phyloP scores from a whole-genome alignment of 495 filamentous ascomycete genomes.

The Poronia punctata region DNA sequence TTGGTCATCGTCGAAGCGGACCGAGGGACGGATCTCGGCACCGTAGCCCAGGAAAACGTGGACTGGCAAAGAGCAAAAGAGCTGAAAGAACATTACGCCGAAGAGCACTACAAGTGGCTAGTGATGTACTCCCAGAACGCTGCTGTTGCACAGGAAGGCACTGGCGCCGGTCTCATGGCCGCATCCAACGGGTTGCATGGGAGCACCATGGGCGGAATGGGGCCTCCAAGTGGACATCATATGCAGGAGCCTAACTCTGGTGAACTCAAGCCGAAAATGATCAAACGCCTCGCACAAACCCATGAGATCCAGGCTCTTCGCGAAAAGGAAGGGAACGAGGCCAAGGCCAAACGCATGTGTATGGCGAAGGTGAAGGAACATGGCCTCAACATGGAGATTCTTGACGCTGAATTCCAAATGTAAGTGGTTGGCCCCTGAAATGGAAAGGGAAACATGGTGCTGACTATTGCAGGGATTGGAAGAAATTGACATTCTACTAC shows the following conservation, averaged over 20 bases:
- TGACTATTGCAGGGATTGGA: conserved; percentile 75
- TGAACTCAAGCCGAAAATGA: conserved; percentile 90
- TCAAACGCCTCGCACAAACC: conserved; percentile 83
- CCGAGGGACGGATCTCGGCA: conserved; percentile 89
- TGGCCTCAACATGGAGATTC: conserved; percentile 93
- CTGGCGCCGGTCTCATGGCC: conserved; percentile 47
- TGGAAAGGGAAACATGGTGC: not conserved
- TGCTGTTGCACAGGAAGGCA: conserved; percentile 49
- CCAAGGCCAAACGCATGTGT: conserved; percentile 92
- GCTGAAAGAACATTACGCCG: conserved; percentile 77
- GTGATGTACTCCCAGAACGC: conserved; percentile 92
- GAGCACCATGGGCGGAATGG: conserved; percentile 69
- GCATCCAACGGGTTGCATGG: conserved; percentile 53
- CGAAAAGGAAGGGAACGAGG: conserved; percentile 96
- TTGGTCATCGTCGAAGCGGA: conserved; percentile 97
- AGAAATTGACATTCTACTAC: conserved; percentile 98
- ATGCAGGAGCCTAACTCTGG: conserved; percentile 65
- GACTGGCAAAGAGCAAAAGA: conserved; percentile 78
- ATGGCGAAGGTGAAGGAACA: conserved; percentile 95
- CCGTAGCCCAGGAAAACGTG: conserved; percentile 79
- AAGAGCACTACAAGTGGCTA: conserved; percentile 93
- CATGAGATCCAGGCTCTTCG: conserved; percentile 82
- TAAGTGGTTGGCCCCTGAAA: conserved; percentile 54
- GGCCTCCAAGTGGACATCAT: conserved; percentile 60
- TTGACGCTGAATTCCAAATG: conserved; percentile 99